Percentiles rank a stretch among this genome's conserved stretches.
phyloP scores from a whole-genome alignment of 371 early-diverging fungal genomes.

The Saksenaea oblongispora region DNA sequence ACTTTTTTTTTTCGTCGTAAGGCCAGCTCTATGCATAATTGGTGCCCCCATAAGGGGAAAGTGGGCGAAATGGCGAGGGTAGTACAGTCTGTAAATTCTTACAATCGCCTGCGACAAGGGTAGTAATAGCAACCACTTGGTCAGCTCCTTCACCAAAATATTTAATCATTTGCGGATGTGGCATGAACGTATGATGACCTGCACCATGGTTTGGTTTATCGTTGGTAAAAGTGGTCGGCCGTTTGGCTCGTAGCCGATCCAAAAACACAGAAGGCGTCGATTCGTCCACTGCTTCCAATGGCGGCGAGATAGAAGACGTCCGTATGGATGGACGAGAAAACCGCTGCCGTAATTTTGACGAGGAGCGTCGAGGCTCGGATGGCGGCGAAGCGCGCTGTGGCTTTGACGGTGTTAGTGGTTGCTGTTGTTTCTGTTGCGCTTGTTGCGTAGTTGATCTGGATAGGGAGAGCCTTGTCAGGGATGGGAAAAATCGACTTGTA shows the following conservation, averaged over 20 bases:
- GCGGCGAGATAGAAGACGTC: not conserved
- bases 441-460: constrained; percentile 4
- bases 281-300: not conserved
- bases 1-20: not conserved
- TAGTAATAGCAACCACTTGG: not conserved
- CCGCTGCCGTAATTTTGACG: not conserved
- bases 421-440: constrained; percentile 5
- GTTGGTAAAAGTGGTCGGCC: not conserved
- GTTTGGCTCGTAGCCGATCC: not conserved
- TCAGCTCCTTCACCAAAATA: not conserved
- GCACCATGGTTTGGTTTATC: not conserved
- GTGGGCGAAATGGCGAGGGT: not conserved
- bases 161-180: constrained; percentile 1
- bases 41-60: not conserved
- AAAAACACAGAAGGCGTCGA: not conserved
- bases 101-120: not conserved
- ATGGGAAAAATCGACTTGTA: constrained; percentile 1
- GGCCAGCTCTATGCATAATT: not conserved
- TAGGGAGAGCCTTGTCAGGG: not conserved
- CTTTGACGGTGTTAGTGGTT: not conserved
- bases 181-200: not conserved
- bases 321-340: not conserved
- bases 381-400: not conserved
- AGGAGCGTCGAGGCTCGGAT: not conserved
- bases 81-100: not conserved